Base-by-base conservation (phyloP, 1,284 basidiomycete species). In the Rhizopogon parksii region DNA sequence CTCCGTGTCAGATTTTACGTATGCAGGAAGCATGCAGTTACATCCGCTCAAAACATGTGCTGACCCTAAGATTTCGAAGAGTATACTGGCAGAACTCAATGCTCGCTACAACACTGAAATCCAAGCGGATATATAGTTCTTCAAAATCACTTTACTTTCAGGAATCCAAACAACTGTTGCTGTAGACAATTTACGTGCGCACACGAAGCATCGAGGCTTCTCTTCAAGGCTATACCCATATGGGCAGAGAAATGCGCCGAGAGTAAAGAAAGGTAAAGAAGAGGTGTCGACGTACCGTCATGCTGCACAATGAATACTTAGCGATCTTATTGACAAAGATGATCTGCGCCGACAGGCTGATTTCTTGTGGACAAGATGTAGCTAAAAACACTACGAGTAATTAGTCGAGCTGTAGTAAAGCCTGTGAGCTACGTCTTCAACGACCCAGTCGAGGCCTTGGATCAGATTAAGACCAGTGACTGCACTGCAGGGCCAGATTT, bases 371-470 rank as follows among this genome's bases (percentile, higher is more conserved):
- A 5, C 19, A 12, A 21, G 25, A 48, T 34, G 27, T n/a, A 25
- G 24, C 7, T 8, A 45, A 34, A 34, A 45, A 45, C 30, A 45
- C 32, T 45, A 45, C 42, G 30, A 30, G 4, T 34, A 45, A 45
- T 30, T 45, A 45, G 40, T 46, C 17, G 68, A 61, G 43, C 66
- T 72, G 60, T 89, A 90, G 63, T 91, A 91, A 37, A 91, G 66
- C 59, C 92, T 76, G 36, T 80, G 78, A 2, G 91, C 93, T 43
- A 98, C 87, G 60, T 97, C 92, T 37, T 83, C 77, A 7, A 97
- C 90, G n/a, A 93, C 81, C 95, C 95, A 99, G 66, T 96, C 85
- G 36, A 98, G 77, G 12, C 95, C 95, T 52, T 82, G 75, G 5
- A 91, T 75, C 9, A 98, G 75, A 60, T 95, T 92, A 51, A 81